These are phyloP conservation scores for Paramyrothecium roridum DNA, from an alignment of 2,329 filamentous ascomycete species.

Conservation along the genomic window DNA sequence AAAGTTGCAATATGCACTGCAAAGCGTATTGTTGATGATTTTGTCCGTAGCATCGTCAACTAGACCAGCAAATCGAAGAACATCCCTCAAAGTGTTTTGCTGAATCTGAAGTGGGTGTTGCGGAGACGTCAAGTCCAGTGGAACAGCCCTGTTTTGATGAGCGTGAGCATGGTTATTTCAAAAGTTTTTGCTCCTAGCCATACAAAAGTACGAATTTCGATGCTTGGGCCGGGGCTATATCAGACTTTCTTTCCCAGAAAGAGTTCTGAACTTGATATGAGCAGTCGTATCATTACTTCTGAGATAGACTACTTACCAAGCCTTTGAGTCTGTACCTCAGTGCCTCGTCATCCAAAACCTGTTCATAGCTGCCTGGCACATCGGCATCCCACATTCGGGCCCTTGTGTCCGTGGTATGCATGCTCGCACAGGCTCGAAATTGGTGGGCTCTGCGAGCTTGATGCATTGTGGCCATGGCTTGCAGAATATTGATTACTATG, in stretches of 20 bases:
- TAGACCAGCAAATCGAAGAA: conserved; percentile 1
- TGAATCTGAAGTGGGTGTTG: neutral
- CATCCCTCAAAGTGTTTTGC: neutral
- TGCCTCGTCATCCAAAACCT: neutral
- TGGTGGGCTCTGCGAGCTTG: neutral
- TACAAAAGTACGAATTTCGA: neutral
- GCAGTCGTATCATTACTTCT: neutral
- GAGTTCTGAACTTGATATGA: neutral
- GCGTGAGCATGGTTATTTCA: neutral
- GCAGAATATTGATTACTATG: neutral
- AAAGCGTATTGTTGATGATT: conserved; percentile 1
- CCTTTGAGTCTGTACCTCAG: conserved; percentile 1
- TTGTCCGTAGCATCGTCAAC: neutral
- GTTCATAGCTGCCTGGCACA: neutral
- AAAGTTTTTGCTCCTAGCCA: neutral
- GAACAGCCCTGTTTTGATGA: neutral
- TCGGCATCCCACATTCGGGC: conserved; percentile 5
- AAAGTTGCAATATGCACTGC: neutral
- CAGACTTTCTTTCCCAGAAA: neutral
- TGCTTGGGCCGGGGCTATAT: too few species aligned
- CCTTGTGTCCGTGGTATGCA: conserved; percentile 5
- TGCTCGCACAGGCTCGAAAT: neutral
- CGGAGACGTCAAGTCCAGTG: neutral
- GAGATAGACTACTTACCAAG: neutral
- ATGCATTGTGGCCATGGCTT: neutral